phyloP scores from a whole-genome alignment of 2,329 filamentous ascomycete species.

The Xylaria sp. region DNA sequence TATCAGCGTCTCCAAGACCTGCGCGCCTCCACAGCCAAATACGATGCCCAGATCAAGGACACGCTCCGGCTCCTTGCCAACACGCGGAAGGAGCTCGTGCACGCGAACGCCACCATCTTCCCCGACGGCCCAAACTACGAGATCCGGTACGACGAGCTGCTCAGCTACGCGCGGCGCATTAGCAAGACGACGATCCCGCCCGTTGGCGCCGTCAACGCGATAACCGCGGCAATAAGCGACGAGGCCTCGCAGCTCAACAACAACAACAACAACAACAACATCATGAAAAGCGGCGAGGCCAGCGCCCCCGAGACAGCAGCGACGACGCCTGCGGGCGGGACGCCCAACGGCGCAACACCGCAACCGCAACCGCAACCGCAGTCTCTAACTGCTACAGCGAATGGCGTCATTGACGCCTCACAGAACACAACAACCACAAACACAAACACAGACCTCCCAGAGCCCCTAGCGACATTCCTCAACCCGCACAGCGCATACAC shows the following conservation, averaged over 20 bases:
- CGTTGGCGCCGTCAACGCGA: slow-evolving; percentile 53
- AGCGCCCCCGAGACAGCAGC: slow-evolving; percentile 37
- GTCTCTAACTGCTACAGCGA: background rate
- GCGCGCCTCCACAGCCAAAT: slow-evolving; percentile 66
- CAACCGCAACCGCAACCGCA: background rate
- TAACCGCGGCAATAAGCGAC: slow-evolving; percentile 41
- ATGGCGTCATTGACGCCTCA: slow-evolving; percentile 25
- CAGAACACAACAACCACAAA: slow-evolving; percentile 40
- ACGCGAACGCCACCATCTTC: slow-evolving; percentile 63
- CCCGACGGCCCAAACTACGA: slow-evolving; percentile 57
- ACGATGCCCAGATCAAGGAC: slow-evolving; percentile 75
- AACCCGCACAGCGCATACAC: slow-evolving; percentile 61
- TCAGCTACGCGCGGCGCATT: slow-evolving; percentile 79
- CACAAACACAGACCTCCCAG: slow-evolving; percentile 48
- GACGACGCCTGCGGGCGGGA: slow-evolving; percentile 36
- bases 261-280: too few species aligned
- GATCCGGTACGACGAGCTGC: slow-evolving; percentile 74
- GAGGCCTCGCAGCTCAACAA: slow-evolving; percentile 18
- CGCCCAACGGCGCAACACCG: slow-evolving; percentile 33
- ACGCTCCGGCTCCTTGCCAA: slow-evolving; percentile 72
- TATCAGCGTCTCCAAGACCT: slow-evolving; percentile 70
- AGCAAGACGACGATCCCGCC: slow-evolving; percentile 79
- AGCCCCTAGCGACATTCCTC: slow-evolving; percentile 54
- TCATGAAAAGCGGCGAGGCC: slow-evolving; percentile 23
- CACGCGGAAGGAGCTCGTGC: slow-evolving; percentile 74